These are phyloP conservation scores for Arthrobotrys musiformis DNA, from an alignment of 2,329 filamentous ascomycete genomes.

Conservation along the genomic window DNA sequence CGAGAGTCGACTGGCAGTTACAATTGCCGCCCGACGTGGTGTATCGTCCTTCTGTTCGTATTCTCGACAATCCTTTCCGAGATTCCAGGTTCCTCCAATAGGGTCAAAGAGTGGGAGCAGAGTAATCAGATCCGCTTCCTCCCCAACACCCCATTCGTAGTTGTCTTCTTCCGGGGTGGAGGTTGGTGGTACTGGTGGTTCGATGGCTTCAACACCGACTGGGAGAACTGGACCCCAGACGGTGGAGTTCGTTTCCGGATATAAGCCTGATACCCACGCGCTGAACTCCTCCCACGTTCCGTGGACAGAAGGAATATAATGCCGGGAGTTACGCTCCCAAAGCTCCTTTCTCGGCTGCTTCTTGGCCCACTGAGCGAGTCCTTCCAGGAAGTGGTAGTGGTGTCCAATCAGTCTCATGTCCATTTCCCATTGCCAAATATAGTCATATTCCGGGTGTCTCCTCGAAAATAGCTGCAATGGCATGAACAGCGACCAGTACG, in stretches of 20 bases:
- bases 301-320: conserved; percentile 80
- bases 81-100: conserved; percentile 83
- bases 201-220: conserved; percentile 75
- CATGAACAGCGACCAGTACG: conserved; percentile 93
- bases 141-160: conserved; percentile 80
- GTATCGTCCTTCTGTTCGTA: conserved; percentile 67
- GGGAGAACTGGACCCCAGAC: conserved; percentile 80
- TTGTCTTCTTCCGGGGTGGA: conserved; percentile 81
- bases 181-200: conserved; percentile 79
- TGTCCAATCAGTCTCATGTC: conserved; percentile 90
- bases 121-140: conserved; percentile 90
- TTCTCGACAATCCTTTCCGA: conserved; percentile 83
- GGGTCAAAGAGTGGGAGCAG: conserved; percentile 93
- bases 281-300: conserved; percentile 83
- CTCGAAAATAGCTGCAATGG: conserved; percentile 90
- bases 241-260: conserved; percentile 68
- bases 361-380: conserved; percentile 76
- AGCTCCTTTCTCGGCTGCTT: conserved; percentile 80
- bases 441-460: conserved; percentile 87
- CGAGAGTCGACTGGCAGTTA: conserved; percentile 86
- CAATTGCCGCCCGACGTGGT: conserved; percentile 84
- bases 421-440: conserved; percentile 97
- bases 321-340: conserved; percentile 80
- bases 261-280: conserved; percentile 69
- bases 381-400: conserved; percentile 79